A percentile compares a stretch with the other conserved stretches of the same genome.
Conservation (phyloP, 2,329 filamentous ascomycete species). For the Neofusicoccum sp. region DNA sequence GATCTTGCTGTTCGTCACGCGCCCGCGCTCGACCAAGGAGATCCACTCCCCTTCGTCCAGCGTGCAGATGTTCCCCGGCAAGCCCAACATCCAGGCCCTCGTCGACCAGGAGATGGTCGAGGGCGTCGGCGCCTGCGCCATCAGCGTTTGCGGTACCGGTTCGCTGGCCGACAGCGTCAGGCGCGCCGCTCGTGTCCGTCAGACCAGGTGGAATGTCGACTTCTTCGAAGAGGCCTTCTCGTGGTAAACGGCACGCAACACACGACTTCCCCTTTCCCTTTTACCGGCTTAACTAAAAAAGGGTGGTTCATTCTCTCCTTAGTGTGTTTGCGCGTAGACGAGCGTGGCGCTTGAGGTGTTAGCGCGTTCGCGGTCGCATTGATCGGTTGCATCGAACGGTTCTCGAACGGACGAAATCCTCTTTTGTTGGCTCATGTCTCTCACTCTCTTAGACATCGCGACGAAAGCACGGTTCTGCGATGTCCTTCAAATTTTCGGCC, state of each 20-base stretch:
- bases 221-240: constrained; percentile 80
- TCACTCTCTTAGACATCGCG: too few relatives aligned
- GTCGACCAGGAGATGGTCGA: constrained; percentile 78
- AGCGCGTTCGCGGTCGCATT: background rate
- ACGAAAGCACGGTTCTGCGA: too few relatives aligned
- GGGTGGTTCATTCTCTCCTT: constrained; percentile 4
- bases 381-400: too few relatives aligned
- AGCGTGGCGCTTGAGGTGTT: constrained; percentile 16
- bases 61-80: constrained; percentile 89
- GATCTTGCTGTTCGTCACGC: constrained; percentile 87
- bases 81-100: constrained; percentile 80
- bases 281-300: background rate
- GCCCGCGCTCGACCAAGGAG: constrained; percentile 80
- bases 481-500: too few relatives aligned
- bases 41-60: constrained; percentile 75
- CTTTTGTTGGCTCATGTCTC: too few relatives aligned
- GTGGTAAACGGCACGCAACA: constrained; percentile 47
- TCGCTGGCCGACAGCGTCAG: constrained; percentile 75
- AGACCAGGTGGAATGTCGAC: constrained; percentile 69
- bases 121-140: constrained; percentile 85
- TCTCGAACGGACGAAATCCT: too few relatives aligned
- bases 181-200: constrained; percentile 64
- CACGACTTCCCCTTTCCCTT: background rate
- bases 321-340: constrained; percentile 6
- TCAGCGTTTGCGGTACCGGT: constrained; percentile 78